Percentiles rank a stretch among this genome's conserved stretches.
phyloP scores from a whole-genome alignment of 2,329 filamentous ascomycete genomes.

The Penicillium sp. region DNA sequence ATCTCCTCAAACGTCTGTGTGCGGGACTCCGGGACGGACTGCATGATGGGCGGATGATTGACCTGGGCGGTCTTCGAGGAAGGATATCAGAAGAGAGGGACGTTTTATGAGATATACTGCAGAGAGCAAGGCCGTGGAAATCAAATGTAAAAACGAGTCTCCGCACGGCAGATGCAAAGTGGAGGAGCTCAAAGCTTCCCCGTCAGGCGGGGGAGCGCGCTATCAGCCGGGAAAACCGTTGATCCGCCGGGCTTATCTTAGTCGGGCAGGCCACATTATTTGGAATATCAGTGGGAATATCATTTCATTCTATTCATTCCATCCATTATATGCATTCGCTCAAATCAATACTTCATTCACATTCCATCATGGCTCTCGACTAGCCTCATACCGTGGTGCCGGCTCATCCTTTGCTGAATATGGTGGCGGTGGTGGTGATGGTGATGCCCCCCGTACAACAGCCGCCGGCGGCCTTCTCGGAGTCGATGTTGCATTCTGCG shows the following conservation, averaged over 20 bases:
- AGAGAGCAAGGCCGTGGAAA: not conserved
- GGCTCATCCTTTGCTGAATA: not conserved
- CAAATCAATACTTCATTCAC: too few relatives aligned
- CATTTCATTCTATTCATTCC: too few relatives aligned
- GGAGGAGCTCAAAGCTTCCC: slow-evolving; percentile 7
- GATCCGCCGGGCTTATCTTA: slow-evolving; percentile 14
- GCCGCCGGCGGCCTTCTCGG: not conserved
- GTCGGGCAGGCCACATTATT: too few relatives aligned
- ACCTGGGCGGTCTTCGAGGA: not conserved
- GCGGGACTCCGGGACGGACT: slow-evolving; percentile 69
- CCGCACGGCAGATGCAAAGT: slow-evolving; percentile 3
- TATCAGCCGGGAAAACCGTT: slow-evolving; percentile 15
- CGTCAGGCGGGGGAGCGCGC: slow-evolving; percentile 7
- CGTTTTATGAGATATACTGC: not conserved
- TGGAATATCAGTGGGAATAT: too few relatives aligned
- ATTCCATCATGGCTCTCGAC: not conserved
- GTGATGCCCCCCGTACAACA: not conserved
- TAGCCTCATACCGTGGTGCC: not conserved
- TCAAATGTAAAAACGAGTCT: slow-evolving; percentile 8
- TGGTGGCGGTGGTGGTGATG: not conserved
- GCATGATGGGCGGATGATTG: slow-evolving; percentile 51
- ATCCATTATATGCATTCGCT: too few relatives aligned
- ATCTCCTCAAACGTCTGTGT: slow-evolving; percentile 98
- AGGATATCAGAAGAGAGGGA: not conserved
- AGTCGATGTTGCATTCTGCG: not conserved